Evolutionary conservation across 1,284 basidiomycete species (phyloP), one percentile per base, ranked within the genome.

Genomic region (Apiotrichum akiyoshidainum): DNA sequence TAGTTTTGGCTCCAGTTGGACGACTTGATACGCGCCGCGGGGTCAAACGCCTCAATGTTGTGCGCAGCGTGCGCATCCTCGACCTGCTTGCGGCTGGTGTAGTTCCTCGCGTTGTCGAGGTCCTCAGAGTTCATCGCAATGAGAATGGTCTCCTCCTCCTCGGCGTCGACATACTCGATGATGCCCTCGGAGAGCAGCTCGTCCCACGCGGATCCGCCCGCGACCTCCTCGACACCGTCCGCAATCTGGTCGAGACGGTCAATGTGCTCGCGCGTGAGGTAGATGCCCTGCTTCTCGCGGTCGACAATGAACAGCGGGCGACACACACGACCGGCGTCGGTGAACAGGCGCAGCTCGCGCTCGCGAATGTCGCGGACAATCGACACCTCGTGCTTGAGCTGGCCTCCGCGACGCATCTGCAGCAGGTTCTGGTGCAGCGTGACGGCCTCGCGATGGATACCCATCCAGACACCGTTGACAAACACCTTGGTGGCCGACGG

Each of bases 401-500:
- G 94, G 67, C 96, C 92, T 75, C 91, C 93, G 66, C 96, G 83
- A 63, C 96, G 86, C 65, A 99, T 83, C 69, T 90, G 88, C 75
- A 94, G 89, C 73, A 99, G 85, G 22, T 94, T 97, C 72, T 89
- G 88, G 64, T 98, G 91, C 54, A 99, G 82, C 68, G 91, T 89
- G 49, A 87, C 87, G 17, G 95, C 91, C 68, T 98, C 90, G 59
- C 93, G 89, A 79, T 98, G 94, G n/a, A 98, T 92, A 65, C 96
- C 96, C 84, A 97, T 92, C 96, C 96, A 99, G 12, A 98, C 93
- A 73, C 96, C 96, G 70, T 99, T 99, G 64, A 99, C 92, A 77
- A 99, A 99, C 41, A 99, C 92, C 79, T 99, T 99, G 39, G 95
- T 98, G 59, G 87, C 90, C 14, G 86, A 86, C 19, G 87, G 82